These are phyloP conservation scores for Pelargonium myrrhifolium DNA, from an alignment of 441 rosid species.

Conservation along the genomic window DNA sequence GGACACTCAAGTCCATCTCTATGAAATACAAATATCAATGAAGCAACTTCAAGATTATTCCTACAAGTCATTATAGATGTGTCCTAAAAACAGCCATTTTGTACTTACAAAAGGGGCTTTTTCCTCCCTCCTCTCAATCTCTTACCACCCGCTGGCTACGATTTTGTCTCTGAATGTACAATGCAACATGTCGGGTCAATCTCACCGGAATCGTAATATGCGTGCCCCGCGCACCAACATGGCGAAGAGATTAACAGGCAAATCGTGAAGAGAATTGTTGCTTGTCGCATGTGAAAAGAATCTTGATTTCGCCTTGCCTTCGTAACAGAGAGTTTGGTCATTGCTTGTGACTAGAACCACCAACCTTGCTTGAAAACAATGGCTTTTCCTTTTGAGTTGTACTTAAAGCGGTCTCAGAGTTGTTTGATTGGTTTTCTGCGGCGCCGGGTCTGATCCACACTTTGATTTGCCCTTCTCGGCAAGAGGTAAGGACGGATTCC, in stretches of 20 bases:
- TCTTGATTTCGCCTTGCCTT: constrained; percentile 1
- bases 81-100: constrained; percentile 35
- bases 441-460: constrained; percentile 80
- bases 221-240: constrained; percentile 24
- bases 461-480: constrained; percentile 86
- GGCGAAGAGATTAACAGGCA: background rate
- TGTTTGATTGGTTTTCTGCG: constrained; percentile 48
- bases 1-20: constrained; percentile 25
- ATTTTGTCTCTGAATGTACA: constrained; percentile 37
- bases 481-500: constrained; percentile 76
- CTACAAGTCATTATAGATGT: constrained; percentile 21
- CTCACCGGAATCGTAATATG: constrained; percentile 23
- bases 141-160: constrained; percentile 33
- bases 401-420: constrained; percentile 42
- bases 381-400: constrained; percentile 34
- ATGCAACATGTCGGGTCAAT: constrained; percentile 25
- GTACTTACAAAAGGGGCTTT: constrained; percentile 40
- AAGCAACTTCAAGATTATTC: constrained; percentile 31
- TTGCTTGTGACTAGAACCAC: constrained; percentile 52
- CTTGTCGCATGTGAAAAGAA: background rate
- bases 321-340: constrained; percentile 26
- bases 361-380: constrained; percentile 43
- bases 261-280: no score
- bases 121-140: constrained; percentile 18
- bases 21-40: constrained; percentile 25